Evolutionary conservation across 2,329 filamentous ascomycete species (phyloP).

Genomic region (Xylariaceae sp.): DNA sequence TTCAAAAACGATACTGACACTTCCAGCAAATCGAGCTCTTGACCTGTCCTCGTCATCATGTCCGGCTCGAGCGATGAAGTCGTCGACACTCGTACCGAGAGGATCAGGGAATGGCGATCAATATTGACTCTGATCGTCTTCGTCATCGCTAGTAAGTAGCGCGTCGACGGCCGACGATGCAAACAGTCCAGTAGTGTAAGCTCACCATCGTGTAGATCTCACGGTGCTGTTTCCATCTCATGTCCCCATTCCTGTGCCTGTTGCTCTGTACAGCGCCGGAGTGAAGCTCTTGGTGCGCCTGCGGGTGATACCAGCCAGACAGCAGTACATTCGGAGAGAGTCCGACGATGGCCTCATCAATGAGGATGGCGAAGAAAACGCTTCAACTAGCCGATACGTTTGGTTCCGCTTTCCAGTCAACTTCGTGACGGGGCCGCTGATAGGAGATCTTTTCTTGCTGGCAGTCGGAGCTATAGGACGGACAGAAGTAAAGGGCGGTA

Average conservation of each 20-base stretch:
- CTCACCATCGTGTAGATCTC: conserved; percentile 46
- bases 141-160: conserved; percentile 60
- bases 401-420: conserved; percentile 59
- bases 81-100: conserved; percentile 41
- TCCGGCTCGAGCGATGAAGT: conserved; percentile 9
- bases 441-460: conserved; percentile 66
- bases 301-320: conserved; percentile 49
- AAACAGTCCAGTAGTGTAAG: neutral
- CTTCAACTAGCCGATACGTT: conserved; percentile 39
- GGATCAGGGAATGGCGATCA: conserved; percentile 61
- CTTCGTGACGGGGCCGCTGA: conserved; percentile 64
- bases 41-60: conserved; percentile 18
- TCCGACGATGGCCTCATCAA: neutral
- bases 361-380: conserved; percentile 17
- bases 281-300: conserved; percentile 38
- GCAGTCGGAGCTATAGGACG: conserved; percentile 63
- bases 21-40: neutral
- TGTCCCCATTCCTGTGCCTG: conserved; percentile 57
- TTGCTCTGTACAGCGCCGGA: conserved; percentile 40
- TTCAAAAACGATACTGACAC: conserved; percentile 1
- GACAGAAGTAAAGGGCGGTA: conserved; percentile 63
- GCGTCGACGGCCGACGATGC: neutral
- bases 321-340: conserved; percentile 22
- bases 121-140: conserved; percentile 67
- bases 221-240: conserved; percentile 65